Base-by-base conservation (phyloP, 1,284 basidiomycete species). In the Hypsizygus ulmarius region DNA sequence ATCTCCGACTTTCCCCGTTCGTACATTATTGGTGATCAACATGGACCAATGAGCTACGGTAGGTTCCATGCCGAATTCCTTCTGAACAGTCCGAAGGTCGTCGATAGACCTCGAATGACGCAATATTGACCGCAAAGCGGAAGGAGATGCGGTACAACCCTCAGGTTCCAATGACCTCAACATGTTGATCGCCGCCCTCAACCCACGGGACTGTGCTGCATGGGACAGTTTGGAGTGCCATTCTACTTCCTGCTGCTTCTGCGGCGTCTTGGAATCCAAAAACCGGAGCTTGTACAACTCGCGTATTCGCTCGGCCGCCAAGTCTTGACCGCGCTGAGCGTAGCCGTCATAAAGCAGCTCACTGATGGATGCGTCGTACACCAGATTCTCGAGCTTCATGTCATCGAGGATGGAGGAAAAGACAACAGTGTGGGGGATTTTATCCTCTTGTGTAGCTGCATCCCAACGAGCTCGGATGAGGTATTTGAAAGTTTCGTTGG, bases 21-120 rank as follows among this genome's bases (percentile, higher is more conserved):
- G 70, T 18, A 75, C 56, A 41, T 65, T 67, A 51, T 83, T 82
- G 30, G 60, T 58, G 44, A 88, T 71, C 21, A 86, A 59, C 45
- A 73, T 63, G 4, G 75, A 71, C 73, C 81, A 86, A 27, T 77
- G 73, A 8, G 64, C 49, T 0, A 68, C 61, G 8, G 66, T 65
- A 8, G 74, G 71, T 36, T 62, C 60, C 40, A 79, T 47, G 14
- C 58, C 61, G 9, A 82, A 62, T n/a, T 63, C 63, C 18, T 65
- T 52, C 49, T 79, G 71, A 52, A 75, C 70, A 15, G 63, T 63
- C 16, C 62, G 55, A 18, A 86, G 60, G 47, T 81, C 75, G 2
- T 66, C 52, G 2, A 72, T 54, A 9, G 60, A 59, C 9, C 54
- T 62, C 9, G 72, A 69, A 37, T 62, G 56, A 19, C 57, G 61